Conservation (phyloP, 2,329 filamentous ascomycete genomes). For the Colletotrichum chlorophyti region DNA sequence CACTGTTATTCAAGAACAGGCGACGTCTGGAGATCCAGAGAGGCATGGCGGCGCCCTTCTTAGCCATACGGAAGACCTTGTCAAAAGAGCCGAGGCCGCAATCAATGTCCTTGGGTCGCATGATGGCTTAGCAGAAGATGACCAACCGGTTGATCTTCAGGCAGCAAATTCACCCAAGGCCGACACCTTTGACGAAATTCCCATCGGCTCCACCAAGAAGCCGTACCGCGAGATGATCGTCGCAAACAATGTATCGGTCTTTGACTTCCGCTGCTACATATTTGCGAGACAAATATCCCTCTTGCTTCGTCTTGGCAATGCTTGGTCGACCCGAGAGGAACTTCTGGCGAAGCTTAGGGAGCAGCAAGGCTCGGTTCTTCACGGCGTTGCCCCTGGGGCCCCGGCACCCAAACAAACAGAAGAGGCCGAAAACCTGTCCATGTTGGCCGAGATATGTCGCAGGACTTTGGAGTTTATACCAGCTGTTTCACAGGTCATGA, state of each 20-base stretch:
- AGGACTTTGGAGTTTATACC: constrained; percentile 86
- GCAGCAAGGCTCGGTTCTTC: constrained; percentile 64
- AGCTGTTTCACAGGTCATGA: constrained; percentile 78
- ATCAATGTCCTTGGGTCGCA: constrained; percentile 44
- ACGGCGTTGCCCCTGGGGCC: constrained; percentile 61
- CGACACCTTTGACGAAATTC: constrained; percentile 61
- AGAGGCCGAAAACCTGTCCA: constrained; percentile 75
- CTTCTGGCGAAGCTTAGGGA: constrained; percentile 67
- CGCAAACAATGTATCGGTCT: constrained; percentile 92
- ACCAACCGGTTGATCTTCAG: constrained; percentile 58
- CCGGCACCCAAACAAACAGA: constrained; percentile 57
- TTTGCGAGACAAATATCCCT: constrained; percentile 88
- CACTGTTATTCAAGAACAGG: constrained; percentile 78
- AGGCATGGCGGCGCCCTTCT: constrained; percentile 77
- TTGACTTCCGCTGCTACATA: constrained; percentile 94
- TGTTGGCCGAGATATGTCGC: constrained; percentile 86
- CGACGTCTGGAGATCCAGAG: constrained; percentile 61
- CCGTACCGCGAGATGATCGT: constrained; percentile 91
- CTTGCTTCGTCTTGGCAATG: constrained; percentile 82
- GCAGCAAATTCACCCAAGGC: constrained; percentile 42
- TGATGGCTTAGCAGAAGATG: constrained; percentile 40
- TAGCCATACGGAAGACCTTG: constrained; percentile 76
- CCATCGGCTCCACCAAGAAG: constrained; percentile 72
- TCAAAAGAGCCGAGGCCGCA: constrained; percentile 61
- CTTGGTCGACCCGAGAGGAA: constrained; percentile 67